phyloP scores from a whole-genome alignment of 306 rosid species.

The Vigna mungo region DNA sequence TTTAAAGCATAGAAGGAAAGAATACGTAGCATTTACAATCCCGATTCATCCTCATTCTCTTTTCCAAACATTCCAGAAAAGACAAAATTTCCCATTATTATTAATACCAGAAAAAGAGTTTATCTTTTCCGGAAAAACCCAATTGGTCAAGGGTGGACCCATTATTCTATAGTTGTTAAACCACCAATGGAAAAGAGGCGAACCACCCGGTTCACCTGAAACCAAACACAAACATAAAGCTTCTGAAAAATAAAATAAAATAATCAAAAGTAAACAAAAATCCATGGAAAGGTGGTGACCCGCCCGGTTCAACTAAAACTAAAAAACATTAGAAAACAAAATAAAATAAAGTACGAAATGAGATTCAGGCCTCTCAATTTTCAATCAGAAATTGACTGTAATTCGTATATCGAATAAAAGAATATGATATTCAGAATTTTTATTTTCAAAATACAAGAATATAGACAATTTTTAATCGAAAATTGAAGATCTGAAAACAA shows the following conservation, averaged over 20 bases:
- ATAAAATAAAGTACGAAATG: too few relatives aligned
- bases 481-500: neutral
- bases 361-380: neutral
- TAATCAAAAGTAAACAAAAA: neutral
- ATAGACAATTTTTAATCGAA: neutral
- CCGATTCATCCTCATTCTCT: conserved; percentile 17
- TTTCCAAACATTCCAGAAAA: conserved; percentile 26
- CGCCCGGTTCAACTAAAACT: neutral
- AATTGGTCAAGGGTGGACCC: conserved; percentile 31
- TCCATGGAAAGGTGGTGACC: neutral
- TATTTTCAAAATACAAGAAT: too few relatives aligned
- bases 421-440: neutral
- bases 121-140: neutral
- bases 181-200: conserved; percentile 16
- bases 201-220: conserved; percentile 30
- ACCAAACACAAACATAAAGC: neutral
- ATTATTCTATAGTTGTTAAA: conserved; percentile 39
- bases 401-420: neutral
- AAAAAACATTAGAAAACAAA: neutral
- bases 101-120: conserved; percentile 25
- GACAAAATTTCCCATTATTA: conserved; percentile 13
- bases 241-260: too few relatives aligned
- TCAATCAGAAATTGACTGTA: neutral
- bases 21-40: conserved; percentile 9
- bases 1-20: conserved; percentile 13